phyloP scores from a whole-genome alignment of 331 rosid species.

The Malus hybrid region DNA sequence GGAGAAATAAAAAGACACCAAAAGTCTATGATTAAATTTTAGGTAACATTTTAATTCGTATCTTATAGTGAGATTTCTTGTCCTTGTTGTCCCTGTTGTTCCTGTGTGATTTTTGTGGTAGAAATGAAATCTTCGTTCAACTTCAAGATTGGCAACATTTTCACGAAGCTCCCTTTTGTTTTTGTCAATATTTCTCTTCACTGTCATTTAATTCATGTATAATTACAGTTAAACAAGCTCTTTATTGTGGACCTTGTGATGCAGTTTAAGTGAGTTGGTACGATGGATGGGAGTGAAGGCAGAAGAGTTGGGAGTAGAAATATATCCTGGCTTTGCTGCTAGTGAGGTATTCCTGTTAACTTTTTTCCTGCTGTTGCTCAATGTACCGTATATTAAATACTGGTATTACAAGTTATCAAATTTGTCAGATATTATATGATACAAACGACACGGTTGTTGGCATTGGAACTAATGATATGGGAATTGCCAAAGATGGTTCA shows the following conservation, averaged over 20 bases:
- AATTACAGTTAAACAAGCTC: constrained; percentile 1
- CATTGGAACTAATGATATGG: constrained; percentile 92
- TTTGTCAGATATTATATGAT: constrained; percentile 69
- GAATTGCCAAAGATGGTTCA: constrained; percentile 83
- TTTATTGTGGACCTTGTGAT: constrained; percentile 24
- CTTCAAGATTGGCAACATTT: constrained; percentile 1
- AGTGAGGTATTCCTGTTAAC: constrained; percentile 59
- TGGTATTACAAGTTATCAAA: background rate
- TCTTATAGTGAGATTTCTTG: background rate
- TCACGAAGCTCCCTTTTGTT: background rate
- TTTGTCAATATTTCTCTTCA: background rate
- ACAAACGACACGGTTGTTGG: constrained; percentile 58
- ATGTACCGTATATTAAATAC: constrained; percentile 5
- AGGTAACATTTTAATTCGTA: background rate
- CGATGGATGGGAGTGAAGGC: constrained; percentile 97
- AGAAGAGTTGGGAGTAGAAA: constrained; percentile 94
- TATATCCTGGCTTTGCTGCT: constrained; percentile 96
- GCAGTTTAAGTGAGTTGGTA: constrained; percentile 82
- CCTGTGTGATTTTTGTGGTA: background rate
- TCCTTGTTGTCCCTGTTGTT: background rate
- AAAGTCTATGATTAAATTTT: background rate
- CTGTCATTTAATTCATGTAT: constrained; percentile 3
- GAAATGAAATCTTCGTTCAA: background rate
- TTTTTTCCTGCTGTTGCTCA: constrained; percentile 12
- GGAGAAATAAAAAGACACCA: background rate